Evolutionary conservation across 176 grass and related monocot species (phyloP), one percentile per base, ranked within the genome.

Genomic region (Themeda triandra): DNA sequence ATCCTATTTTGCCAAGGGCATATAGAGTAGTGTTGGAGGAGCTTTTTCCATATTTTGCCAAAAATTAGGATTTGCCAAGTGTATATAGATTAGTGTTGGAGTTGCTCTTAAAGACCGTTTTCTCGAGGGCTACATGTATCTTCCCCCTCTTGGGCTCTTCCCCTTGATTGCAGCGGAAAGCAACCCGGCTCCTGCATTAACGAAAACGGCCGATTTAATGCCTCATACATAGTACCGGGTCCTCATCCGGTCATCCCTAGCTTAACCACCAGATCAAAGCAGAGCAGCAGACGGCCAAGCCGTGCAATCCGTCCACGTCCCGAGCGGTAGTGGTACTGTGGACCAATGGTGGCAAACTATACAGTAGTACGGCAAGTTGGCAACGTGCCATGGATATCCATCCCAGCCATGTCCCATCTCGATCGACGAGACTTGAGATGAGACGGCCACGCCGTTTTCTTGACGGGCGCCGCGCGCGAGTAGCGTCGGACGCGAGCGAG

Each of bases 111-210:
- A n/a, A n/a, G n/a, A n/a, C n/a, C 13, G 63, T 28, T 78, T 65
- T 7, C 35, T 12, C 78, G 83, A 82, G 30, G 44, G 56, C 72
- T 82, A 86, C 88, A 77, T 66, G 41, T 82, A 82, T 66, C 78
- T 32, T 44, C 58, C 49, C 54, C 73, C 30, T 24, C 17, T 33
- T 80, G 42, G 72, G 11, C 23, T 64, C 56, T 76, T 75, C 6
- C 25, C 25, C 42, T 82, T 85, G 66, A 85, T 81, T 86, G 19
- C 58, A 30, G 23, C 0, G 62, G 76, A 85, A 63, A 80, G 71
- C 77, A 51, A 64, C 54, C 68, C 58, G 72, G 24, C 51, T 31
- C 28, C 73, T 31, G 59, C 87, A 37, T 49, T 66, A 54, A 28
- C 32, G 28, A 35, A 21, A 49, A 60, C 67, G 79, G 53, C 17